Evolutionary conservation across 2,329 filamentous ascomycete species (phyloP), one percentile per base, ranked within the genome.

Genomic region (Fusarium compactum): DNA sequence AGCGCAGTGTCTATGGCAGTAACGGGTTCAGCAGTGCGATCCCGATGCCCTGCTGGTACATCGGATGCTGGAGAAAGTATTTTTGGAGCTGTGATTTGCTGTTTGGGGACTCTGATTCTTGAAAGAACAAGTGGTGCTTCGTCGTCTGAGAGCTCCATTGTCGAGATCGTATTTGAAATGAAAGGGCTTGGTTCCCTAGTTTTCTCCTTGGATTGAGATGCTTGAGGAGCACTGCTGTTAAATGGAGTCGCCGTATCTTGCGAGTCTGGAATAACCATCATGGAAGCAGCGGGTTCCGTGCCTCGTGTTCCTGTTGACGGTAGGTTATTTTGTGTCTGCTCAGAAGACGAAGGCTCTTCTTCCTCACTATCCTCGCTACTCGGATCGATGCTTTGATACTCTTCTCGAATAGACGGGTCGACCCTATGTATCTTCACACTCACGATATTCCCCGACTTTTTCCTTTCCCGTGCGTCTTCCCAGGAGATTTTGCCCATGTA

Each of bases 71-170:
- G 34, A 24, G 50, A 18, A 15, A 32, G n/a, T 10, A 20, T 11
- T 7, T 43, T 30, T 9, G 38, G 34, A 14, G 50, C 12, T 44
- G 25, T 41, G 15, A 5, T 25, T 14, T n/a, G 60, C 57, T 25
- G 32, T n/a, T 46, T 67, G 18, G 46, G 34, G 8, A 14, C 18
- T 12, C 60, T 63, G 18, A 61, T 56, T 29, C 65, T 65, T 7
- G 68, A 61, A 24, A 76, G 54, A 15, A 74, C 43, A n/a, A 80
- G 58, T 1, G 79, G 79, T 16, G 76, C 73, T 57, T 81, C 80
- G 20, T 81, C 80, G 50, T 81, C 79, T 8, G 80, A 81, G 9
- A 81, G 74, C 8, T 70, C 69, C 53, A 72, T 74, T 3, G 70
- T 59, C n/a, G 72, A 53, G 20, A 62, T 48, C 5, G 34, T 22